Percentiles rank a stretch among this genome's conserved stretches.
Conservation (phyloP, 2,329 filamentous ascomycete species). For the Apiospora hydei region DNA sequence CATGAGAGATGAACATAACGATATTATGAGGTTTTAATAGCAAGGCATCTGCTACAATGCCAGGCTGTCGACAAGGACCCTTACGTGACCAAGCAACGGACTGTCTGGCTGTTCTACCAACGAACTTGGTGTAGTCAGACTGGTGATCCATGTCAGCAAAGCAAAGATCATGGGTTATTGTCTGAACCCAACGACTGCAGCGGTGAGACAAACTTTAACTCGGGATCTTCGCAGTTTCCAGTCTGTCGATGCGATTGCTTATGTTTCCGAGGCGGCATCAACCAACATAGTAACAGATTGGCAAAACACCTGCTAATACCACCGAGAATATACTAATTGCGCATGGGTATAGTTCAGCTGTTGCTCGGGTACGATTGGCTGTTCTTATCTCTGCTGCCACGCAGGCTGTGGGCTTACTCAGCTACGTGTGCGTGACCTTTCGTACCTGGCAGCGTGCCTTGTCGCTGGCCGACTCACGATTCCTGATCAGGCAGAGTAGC, state of each 20-base stretch:
- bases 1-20: constrained; percentile 14
- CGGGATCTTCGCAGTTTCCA: not conserved
- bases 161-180: not conserved
- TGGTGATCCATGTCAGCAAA: not conserved
- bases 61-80: not conserved
- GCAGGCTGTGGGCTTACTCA: not conserved
- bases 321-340: not conserved
- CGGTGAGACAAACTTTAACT: not conserved
- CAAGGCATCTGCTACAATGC: not conserved
- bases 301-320: not conserved
- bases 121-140: not conserved
- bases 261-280: not conserved
- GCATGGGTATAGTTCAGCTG: not conserved
- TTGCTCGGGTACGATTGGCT: not conserved
- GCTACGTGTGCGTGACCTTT: not conserved
- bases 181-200: no score
- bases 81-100: not conserved
- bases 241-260: not conserved
- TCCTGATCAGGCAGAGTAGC: constrained; percentile 3
- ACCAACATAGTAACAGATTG: not conserved
- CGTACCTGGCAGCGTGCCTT: constrained; percentile 1
- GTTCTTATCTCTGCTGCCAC: not conserved
- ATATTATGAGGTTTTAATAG: constrained; percentile 3
- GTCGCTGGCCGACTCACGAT: not conserved
- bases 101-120: not conserved